phyloP scores from a whole-genome alignment of 352 stramenopile species.

The Phytopythium kandeliae region DNA sequence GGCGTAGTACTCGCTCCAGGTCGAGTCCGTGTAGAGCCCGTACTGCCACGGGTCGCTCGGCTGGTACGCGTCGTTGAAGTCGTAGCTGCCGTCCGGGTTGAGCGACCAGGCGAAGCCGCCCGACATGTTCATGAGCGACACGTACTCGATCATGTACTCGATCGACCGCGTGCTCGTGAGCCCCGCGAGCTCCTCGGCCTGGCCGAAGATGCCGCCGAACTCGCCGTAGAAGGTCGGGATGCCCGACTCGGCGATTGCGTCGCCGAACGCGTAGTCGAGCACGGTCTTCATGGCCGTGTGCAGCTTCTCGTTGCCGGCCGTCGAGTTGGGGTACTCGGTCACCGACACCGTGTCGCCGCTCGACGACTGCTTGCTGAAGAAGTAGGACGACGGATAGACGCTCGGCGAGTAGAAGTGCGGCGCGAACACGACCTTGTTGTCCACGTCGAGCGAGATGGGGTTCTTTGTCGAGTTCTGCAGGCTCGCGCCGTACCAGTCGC shows the following conservation, averaged over 20 bases:
- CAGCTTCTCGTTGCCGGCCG: constrained; percentile 39
- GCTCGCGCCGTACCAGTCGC: constrained; percentile 77
- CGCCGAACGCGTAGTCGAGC: constrained; percentile 69
- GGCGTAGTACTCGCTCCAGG: constrained; percentile 63
- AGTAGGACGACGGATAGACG: constrained; percentile 72
- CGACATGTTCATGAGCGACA: constrained; percentile 35
- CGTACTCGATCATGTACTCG: constrained; percentile 56
- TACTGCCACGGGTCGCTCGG: constrained; percentile 57
- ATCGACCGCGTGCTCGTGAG: constrained; percentile 56
- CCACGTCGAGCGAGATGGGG: constrained; percentile 44
- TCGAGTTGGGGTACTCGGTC: constrained; percentile 62
- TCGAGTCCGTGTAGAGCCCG: constrained; percentile 62
- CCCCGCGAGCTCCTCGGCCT: constrained; percentile 40
- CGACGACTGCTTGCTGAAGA: constrained; percentile 56
- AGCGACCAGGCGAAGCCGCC: constrained; percentile 72
- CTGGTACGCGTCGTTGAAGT: constrained; percentile 59
- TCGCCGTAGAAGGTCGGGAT: constrained; percentile 52
- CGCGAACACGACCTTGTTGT: constrained; percentile 75
- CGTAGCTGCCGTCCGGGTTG: constrained; percentile 62
- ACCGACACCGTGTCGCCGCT: constrained; percentile 28
- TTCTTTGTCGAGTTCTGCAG: constrained; percentile 69
- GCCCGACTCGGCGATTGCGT: constrained; percentile 34
- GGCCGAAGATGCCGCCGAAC: constrained; percentile 60
- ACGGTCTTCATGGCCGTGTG: constrained; percentile 31
- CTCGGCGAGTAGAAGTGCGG: constrained; percentile 83